These are phyloP conservation scores for Physaria fendleri DNA, from an alignment of 345 rosid species.

Conservation along the genomic window DNA sequence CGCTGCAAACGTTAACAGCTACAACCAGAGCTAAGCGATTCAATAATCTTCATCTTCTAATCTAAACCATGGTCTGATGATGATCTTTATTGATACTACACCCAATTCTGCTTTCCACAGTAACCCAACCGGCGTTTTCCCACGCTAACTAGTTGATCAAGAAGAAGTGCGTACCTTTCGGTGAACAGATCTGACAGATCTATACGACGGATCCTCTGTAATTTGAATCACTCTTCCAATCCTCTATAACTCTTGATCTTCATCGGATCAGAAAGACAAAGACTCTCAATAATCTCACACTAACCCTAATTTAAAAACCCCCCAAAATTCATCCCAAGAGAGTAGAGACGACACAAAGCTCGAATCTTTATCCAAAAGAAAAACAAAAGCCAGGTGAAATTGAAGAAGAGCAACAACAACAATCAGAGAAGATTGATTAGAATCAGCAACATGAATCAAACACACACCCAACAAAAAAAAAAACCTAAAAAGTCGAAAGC, in stretches of 20 bases:
- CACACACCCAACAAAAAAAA: background rate
- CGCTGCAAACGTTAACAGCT: background rate
- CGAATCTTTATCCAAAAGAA: conserved; percentile 9
- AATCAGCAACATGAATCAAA: conserved; percentile 13
- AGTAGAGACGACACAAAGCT: conserved; percentile 9
- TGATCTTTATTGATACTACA: conserved; percentile 3
- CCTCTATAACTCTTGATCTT: conserved; percentile 1
- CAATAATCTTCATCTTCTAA: background rate
- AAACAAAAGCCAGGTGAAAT: conserved; percentile 18
- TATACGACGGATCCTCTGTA: conserved; percentile 15
- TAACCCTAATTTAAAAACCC: conserved; percentile 9
- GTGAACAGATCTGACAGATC: conserved; percentile 29
- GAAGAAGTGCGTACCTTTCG: conserved; percentile 18
- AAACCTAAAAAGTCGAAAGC: conserved; percentile 15
- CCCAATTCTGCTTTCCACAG: conserved; percentile 10
- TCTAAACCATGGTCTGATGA: background rate
- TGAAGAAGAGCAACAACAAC: conserved; percentile 7
- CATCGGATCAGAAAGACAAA: background rate
- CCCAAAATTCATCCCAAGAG: background rate
- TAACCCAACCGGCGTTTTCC: background rate
- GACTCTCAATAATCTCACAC: background rate
- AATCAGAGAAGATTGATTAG: conserved; percentile 4
- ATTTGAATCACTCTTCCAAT: background rate
- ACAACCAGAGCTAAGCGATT: background rate
- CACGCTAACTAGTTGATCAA: background rate